Evolutionary conservation across 495 filamentous ascomycete genomes (phyloP), one percentile per base, ranked within the genome.

Genomic region (Penicillium longicatenatum): DNA sequence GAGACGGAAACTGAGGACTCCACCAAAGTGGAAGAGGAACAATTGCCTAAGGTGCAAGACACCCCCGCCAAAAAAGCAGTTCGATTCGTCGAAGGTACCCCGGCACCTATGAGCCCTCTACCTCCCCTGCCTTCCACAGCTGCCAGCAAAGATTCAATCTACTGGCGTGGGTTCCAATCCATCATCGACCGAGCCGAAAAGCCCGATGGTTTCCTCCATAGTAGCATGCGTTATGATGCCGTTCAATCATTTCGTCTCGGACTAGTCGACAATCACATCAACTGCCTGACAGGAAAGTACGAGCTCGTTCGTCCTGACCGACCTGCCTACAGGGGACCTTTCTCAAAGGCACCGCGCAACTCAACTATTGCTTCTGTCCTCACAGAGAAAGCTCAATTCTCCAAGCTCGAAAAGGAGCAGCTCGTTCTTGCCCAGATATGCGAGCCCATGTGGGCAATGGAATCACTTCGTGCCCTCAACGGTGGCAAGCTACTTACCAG

Each of bases 121-220:
- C 71, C 70, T n/a, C 56, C 71, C 22, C 45, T 62, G 52, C 78
- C 70, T 16, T 54, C 71, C 22, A 44, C 61, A 51, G 78, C 62
- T 45, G 69, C 66, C 69, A 79, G 65, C 77, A 75, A 86, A 65
- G 91, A 95, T 63, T 88, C 88, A 1, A 89, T 93, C n/a, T 97
- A 94, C 69, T 93, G 93, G 79, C 87, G 91, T 58, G 91, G 91
- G 24, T 97, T 97, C 70, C 86, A 90, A 58, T 84, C 87, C 44
- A 77, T 88, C 44, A 74, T 84, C 44, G 79, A 84, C 31, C 78
- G 77, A 42, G 82, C 82, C 24, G 80, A 76, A 54, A 75, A 78
- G 50, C 74, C 67, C n/a, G 94, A 98, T 69, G 83, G 86, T 12
- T 95, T 95, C 64, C 79, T 92, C 55, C 89, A 96, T 68, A 87